Base-by-base conservation (phyloP, 106 monocot species). In the Dendrobium catenatum region DNA sequence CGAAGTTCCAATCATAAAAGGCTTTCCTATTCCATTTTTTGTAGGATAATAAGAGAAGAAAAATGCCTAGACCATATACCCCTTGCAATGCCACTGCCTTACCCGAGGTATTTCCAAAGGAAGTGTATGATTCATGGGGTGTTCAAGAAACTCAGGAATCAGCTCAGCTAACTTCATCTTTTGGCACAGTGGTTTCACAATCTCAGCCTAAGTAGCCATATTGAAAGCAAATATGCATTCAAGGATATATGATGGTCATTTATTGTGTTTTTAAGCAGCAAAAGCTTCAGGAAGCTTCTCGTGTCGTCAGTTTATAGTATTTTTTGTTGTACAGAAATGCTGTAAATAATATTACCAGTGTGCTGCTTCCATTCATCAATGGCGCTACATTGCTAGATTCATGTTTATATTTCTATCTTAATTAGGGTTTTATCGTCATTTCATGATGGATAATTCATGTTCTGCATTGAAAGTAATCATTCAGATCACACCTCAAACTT, bases 11-110 rank as follows among this genome's bases (percentile, higher is more conserved):
- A 78, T 49, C 33, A 18, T 67, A 10, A 11, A 55, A 59, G 37
- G 46, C 18, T 15, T 13, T 48, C 13, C 6, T 61, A 48, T 49
- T 55, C 26, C 15, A 22, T 77, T 13, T 33, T 84, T 43, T 83
- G 13, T 79, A 89, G 93, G 85, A 85, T 49, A 61, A 72, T 16
- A 78, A 85, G 51, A 96, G 77, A 86, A 88, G 85, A 79, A 91
- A 89, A 54, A 87, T 93, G 78, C 86, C 86, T 9, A 93, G 86
- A 82, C 93, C 96, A 55, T 96, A 93, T 87, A 77, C 84, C 31
- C 93, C 96, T 7, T 49, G 22, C 81, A 79, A 70, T 66, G 81
- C 55, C 54, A 17, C 48, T 68, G 76, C 47, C 42, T 43, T 55
- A n/a, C 22, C 83, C 18, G 86, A 86, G 76, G 86, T 83, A 17